Percentiles rank a stretch among this genome's conserved stretches.
phyloP scores from a whole-genome alignment of 2,329 filamentous ascomycete species.

The Aspergillus sp. region DNA sequence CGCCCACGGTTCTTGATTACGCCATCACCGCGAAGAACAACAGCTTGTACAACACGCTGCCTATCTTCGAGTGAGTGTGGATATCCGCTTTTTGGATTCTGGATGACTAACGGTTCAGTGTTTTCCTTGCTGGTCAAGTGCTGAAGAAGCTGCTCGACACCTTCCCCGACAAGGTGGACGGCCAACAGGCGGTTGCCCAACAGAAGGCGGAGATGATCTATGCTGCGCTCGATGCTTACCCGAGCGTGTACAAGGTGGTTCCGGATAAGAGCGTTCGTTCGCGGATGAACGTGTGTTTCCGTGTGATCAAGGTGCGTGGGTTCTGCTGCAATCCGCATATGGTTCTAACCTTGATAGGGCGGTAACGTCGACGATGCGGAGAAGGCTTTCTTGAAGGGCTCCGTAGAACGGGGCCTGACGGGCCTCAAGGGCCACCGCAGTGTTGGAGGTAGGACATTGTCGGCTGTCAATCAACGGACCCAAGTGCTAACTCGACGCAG shows the following conservation, averaged over 20 bases:
- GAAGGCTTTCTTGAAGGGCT: slow-evolving; percentile 74
- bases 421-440: slow-evolving; percentile 87
- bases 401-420: slow-evolving; percentile 65
- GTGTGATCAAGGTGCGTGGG: slow-evolving; percentile 54
- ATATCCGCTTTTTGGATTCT: not conserved
- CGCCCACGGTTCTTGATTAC: slow-evolving; percentile 76
- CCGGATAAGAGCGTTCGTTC: slow-evolving; percentile 74
- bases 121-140: slow-evolving; percentile 87
- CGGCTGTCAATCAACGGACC: not conserved
- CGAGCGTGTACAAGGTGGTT: slow-evolving; percentile 73
- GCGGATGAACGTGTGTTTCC: slow-evolving; percentile 94
- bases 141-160: slow-evolving; percentile 70
- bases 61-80: slow-evolving; percentile 63
- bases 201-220: slow-evolving; percentile 79
- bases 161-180: slow-evolving; percentile 67
- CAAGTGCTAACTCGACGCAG: slow-evolving; percentile 7
- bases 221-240: slow-evolving; percentile 68
- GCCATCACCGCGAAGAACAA: slow-evolving; percentile 88
- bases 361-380: slow-evolving; percentile 66
- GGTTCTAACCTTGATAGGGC: slow-evolving; percentile 26
- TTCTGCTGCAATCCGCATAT: slow-evolving; percentile 22
- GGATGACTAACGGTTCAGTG: slow-evolving; percentile 50
- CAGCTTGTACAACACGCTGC: slow-evolving; percentile 92
- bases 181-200: slow-evolving; percentile 71
- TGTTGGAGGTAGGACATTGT: slow-evolving; percentile 61